Conservation (phyloP, 2,329 filamentous ascomycete genomes). For the Lasiodiplodia hormozganensis region DNA sequence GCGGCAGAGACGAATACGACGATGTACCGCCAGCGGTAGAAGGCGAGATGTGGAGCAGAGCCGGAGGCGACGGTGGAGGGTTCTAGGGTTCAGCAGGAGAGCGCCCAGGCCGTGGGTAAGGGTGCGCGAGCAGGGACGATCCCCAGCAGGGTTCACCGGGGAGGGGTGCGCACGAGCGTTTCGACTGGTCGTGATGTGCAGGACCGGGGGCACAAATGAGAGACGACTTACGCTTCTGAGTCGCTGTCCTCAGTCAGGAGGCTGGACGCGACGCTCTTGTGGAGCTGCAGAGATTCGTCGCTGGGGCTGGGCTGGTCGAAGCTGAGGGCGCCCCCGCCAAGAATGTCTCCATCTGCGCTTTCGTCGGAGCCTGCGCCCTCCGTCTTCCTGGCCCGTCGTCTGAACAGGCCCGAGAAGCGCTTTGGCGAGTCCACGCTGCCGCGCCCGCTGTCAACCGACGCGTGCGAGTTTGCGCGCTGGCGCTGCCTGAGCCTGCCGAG, state of each 20-base stretch:
- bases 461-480: conserved; percentile 40
- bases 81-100: conserved; percentile 26
- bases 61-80: conserved; percentile 26
- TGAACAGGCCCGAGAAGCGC: conserved; percentile 58
- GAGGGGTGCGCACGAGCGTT: conserved; percentile 16
- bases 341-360: conserved; percentile 13
- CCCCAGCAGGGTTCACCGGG: conserved; percentile 14
- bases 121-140: conserved; percentile 28
- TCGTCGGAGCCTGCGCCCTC: conserved; percentile 16
- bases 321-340: conserved; percentile 7
- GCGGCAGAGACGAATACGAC: conserved; percentile 8
- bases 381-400: conserved; percentile 40
- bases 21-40: conserved; percentile 31
- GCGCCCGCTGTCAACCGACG: conserved; percentile 47
- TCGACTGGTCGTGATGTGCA: conserved; percentile 18
- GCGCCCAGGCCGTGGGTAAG: conserved; percentile 23
- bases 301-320: conserved; percentile 36
- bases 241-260: conserved; percentile 61
- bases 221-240: conserved; percentile 53
- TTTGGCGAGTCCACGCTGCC: conserved; percentile 46
- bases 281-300: conserved; percentile 51
- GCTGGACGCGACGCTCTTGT: conserved; percentile 56
- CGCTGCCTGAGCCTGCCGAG: conserved; percentile 48
- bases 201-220: conserved; percentile 21
- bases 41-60: conserved; percentile 28